Conservation (phyloP, 805 yeast genomes). For the Blastobotrys peoriensis region DNA sequence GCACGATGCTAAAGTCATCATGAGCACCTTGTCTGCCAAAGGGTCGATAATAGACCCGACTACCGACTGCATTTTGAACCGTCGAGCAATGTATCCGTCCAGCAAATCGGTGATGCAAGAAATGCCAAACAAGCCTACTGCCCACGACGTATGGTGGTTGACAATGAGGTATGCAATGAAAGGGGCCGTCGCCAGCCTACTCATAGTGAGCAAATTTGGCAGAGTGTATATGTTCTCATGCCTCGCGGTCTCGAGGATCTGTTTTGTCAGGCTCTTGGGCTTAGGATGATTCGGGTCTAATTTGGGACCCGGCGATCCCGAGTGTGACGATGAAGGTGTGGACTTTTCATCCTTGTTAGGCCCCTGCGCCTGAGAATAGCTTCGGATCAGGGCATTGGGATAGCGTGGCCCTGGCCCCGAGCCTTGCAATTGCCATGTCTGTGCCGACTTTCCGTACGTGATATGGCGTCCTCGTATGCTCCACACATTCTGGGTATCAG, state of each 20-base stretch:
- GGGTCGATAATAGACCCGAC: slow-evolving; percentile 93
- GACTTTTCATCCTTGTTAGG: no score
- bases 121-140: slow-evolving; percentile 69
- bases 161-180: slow-evolving; percentile 73
- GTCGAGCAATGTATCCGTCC: slow-evolving; percentile 89
- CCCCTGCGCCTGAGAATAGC: no score
- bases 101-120: slow-evolving; percentile 87
- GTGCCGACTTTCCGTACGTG: no score
- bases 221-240: slow-evolving; percentile 69
- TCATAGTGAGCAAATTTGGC: slow-evolving; percentile 79
- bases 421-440: no score
- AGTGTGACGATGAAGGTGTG: no score
- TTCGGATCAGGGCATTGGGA: no score
- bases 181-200: slow-evolving; percentile 80
- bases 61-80: slow-evolving; percentile 65
- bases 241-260: not conserved
- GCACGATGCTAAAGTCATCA: slow-evolving; percentile 79
- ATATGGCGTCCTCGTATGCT: no score
- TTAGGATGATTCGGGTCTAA: slow-evolving; percentile 22
- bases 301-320: no score
- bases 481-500: no score
- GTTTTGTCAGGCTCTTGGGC: slow-evolving; percentile 4
- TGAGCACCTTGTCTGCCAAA: slow-evolving; percentile 84
- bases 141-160: slow-evolving; percentile 53
- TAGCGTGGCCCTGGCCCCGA: no score